Evolutionary conservation across 2,329 filamentous ascomycete genomes (phyloP).

Genomic region (Nannizzia gypsea): DNA sequence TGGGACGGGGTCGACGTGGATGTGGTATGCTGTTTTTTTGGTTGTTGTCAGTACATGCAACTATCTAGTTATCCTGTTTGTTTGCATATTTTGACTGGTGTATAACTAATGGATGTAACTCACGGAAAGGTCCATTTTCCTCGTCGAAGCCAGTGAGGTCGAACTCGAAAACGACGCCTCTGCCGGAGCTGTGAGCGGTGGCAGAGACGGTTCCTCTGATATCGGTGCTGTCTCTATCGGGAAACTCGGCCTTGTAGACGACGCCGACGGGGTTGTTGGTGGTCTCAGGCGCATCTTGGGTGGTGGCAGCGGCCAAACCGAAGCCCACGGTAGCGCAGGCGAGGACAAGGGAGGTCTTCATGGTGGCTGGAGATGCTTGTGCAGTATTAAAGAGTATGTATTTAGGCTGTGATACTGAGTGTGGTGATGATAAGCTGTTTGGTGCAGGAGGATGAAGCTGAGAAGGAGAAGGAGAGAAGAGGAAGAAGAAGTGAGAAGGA

Average conservation of each 20-base stretch:
- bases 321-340: slow-evolving; percentile 14
- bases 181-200: slow-evolving; percentile 37
- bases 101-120: too few relatives aligned
- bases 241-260: slow-evolving; percentile 47
- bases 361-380: not conserved
- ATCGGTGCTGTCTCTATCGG: slow-evolving; percentile 42
- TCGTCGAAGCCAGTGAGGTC: slow-evolving; percentile 48
- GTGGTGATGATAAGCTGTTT: not conserved
- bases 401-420: not conserved
- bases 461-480: not conserved
- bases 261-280: slow-evolving; percentile 45
- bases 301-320: slow-evolving; percentile 16
- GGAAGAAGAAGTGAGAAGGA: not conserved
- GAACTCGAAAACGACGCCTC: slow-evolving; percentile 46
- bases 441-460: not conserved
- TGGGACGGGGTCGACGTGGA: slow-evolving; percentile 56
- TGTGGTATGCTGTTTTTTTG: slow-evolving; percentile 49
- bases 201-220: slow-evolving; percentile 44
- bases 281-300: slow-evolving; percentile 40
- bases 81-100: not conserved
- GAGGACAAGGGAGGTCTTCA: not conserved
- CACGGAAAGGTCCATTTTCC: slow-evolving; percentile 39
- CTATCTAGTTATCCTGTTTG: not conserved
- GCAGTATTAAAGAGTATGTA: not conserved
- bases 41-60: not conserved